Evolutionary conservation across 2,329 filamentous ascomycete species (phyloP).

Genomic region (Hirsutella minnesotensis): DNA sequence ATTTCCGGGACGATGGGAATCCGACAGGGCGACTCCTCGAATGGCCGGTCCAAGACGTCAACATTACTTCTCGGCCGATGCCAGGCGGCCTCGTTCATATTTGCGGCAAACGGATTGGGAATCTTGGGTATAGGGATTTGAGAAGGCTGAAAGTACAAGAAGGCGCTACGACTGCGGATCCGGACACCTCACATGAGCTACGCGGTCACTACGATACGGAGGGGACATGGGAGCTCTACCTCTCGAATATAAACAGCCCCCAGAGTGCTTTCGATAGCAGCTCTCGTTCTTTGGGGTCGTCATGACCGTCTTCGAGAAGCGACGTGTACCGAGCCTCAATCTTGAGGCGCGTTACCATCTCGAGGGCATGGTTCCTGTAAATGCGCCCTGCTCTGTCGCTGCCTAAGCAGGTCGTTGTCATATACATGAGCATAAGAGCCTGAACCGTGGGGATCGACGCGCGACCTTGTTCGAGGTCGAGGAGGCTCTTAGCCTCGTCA

Average conservation of each 20-base stretch:
- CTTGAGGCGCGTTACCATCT: background rate
- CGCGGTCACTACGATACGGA: background rate
- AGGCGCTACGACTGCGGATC: background rate
- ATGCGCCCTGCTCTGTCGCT: conserved; percentile 1
- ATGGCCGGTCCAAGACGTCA: background rate
- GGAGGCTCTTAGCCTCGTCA: conserved; percentile 1
- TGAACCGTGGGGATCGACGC: conserved; percentile 1
- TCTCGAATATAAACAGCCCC: background rate
- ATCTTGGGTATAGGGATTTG: background rate
- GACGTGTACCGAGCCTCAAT: background rate
- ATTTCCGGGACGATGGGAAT: background rate
- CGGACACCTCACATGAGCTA: too few relatives aligned
- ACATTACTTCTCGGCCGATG: background rate
- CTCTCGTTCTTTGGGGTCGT: background rate
- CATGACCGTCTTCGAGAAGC: background rate
- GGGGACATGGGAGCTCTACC: background rate
- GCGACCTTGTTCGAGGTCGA: too few relatives aligned
- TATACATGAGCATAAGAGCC: conserved; percentile 2
- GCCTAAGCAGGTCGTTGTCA: background rate
- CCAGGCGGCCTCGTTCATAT: background rate
- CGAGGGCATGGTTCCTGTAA: background rate
- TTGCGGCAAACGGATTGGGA: background rate
- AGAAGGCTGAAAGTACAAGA: background rate
- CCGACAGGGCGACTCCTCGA: background rate
- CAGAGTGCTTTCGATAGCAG: background rate